These are phyloP conservation scores for Digitaria exilis DNA, from an alignment of 202 grass and related monocot genomes.

Conservation along the genomic window DNA sequence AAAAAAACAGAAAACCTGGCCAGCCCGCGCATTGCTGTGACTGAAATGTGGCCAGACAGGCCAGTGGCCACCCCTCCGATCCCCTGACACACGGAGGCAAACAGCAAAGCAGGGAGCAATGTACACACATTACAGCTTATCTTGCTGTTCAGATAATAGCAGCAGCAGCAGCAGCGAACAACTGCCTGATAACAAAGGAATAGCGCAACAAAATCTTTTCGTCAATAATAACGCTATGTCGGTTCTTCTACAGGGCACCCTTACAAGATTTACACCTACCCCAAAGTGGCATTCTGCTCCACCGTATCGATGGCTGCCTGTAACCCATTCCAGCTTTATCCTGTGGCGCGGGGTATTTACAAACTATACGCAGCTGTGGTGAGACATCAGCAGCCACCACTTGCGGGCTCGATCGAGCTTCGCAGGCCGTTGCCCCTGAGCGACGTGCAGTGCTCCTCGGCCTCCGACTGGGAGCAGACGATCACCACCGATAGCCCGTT, in stretches of 20 bases:
- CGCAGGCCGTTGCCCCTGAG: conserved; percentile 83
- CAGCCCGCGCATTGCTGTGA: no score
- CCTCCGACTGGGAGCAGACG: conserved; percentile 77
- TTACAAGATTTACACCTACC: conserved; percentile 41
- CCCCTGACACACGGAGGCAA: no score
- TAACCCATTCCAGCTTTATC: conserved; percentile 7
- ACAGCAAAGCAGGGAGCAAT: no score
- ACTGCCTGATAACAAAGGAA: no score
- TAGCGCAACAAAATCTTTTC: background rate
- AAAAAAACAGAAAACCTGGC: no score
- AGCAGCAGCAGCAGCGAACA: no score
- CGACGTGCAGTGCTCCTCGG: conserved; percentile 80
- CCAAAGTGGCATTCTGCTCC: background rate
- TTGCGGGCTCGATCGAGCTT: conserved; percentile 91
- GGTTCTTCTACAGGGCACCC: conserved; percentile 34
- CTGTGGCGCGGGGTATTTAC: conserved; percentile 25
- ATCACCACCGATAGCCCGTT: conserved; percentile 93
- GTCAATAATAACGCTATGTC: conserved; percentile 21
- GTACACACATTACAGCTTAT: no score
- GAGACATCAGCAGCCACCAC: conserved; percentile 54
- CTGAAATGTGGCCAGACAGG: no score
- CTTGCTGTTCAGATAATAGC: no score
- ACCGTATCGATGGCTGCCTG: background rate
- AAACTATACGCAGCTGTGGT: conserved; percentile 18
- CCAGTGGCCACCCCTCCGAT: no score